phyloP scores from a whole-genome alignment of 106 monocot species.

The Ottelia alismoides region DNA sequence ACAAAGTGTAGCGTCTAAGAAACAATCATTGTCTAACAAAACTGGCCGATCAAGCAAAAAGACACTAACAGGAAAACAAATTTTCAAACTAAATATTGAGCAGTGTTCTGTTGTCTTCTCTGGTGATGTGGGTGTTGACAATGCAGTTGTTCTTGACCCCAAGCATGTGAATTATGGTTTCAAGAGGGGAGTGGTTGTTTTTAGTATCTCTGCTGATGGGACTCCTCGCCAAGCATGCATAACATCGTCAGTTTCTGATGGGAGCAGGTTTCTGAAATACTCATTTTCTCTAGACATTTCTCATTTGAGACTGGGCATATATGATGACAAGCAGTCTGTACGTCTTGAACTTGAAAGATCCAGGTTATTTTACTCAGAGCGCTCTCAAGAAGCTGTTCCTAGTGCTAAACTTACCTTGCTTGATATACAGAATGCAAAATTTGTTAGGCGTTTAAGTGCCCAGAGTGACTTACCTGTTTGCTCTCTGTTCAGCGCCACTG shows the following conservation, averaged over 20 bases:
- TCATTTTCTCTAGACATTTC: slow-evolving; percentile 52
- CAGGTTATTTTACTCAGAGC: slow-evolving; percentile 52
- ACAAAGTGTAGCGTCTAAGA: slow-evolving; percentile 29
- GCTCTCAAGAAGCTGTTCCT: slow-evolving; percentile 37
- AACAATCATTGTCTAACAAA: slow-evolving; percentile 27
- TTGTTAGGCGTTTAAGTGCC: slow-evolving; percentile 69
- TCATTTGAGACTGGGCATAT: slow-evolving; percentile 35
- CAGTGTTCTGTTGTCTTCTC: slow-evolving; percentile 55
- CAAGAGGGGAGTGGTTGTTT: slow-evolving; percentile 61
- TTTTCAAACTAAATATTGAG: slow-evolving; percentile 59
- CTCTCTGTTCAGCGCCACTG: slow-evolving; percentile 77
- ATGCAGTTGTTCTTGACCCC: slow-evolving; percentile 69
- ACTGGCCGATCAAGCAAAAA: slow-evolving; percentile 26
- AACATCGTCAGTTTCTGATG: slow-evolving; percentile 26
- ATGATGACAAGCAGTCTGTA: slow-evolving; percentile 67
- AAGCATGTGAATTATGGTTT: slow-evolving; percentile 95
- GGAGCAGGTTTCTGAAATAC: slow-evolving; percentile 47
- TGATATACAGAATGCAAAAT: slow-evolving; percentile 86
- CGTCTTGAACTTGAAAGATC: slow-evolving; percentile 68
- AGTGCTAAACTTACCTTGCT: slow-evolving; percentile 42
- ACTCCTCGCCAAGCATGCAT: slow-evolving; percentile 63
- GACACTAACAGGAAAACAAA: slow-evolving; percentile 29
- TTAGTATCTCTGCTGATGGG: slow-evolving; percentile 63
- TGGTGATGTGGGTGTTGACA: slow-evolving; percentile 56
- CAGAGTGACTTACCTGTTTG: slow-evolving; percentile 62